phyloP scores from a whole-genome alignment of 805 yeast species.

The Candida verbasci region DNA sequence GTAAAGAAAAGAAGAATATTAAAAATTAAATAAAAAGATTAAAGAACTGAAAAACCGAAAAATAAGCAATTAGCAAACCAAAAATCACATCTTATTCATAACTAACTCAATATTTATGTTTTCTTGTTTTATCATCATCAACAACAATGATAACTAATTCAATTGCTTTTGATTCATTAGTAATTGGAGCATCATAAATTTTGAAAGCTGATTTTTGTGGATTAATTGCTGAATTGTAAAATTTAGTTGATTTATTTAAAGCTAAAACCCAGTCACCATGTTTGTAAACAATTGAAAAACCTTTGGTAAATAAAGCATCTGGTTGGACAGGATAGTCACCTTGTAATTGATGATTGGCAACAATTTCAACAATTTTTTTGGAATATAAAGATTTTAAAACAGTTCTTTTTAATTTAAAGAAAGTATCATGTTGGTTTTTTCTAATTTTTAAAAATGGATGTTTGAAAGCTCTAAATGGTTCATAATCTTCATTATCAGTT shows the following conservation, averaged over 20 bases:
- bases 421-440: neutral
- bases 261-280: conserved; percentile 1
- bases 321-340: conserved; percentile 1
- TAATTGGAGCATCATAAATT: conserved; percentile 2
- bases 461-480: no score
- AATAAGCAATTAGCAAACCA: no score
- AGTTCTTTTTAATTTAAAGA: conserved; percentile 20
- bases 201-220: neutral
- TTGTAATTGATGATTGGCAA: conserved; percentile 9
- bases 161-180: neutral
- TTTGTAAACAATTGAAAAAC: conserved; percentile 1
- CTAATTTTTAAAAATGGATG: neutral
- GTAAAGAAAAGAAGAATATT: no score
- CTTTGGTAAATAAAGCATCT: neutral
- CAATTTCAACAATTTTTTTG: conserved; percentile 7
- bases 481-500: neutral
- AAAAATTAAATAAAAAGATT: no score
- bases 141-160: neutral
- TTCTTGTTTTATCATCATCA: no score
- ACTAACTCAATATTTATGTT: no score
- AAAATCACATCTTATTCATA: no score
- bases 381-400: conserved; percentile 33
- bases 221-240: neutral
- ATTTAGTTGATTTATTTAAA: conserved; percentile 2
- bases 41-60: no score